phyloP scores from a whole-genome alignment of 2,329 filamentous ascomycete genomes.

The Botrytis fabae region DNA sequence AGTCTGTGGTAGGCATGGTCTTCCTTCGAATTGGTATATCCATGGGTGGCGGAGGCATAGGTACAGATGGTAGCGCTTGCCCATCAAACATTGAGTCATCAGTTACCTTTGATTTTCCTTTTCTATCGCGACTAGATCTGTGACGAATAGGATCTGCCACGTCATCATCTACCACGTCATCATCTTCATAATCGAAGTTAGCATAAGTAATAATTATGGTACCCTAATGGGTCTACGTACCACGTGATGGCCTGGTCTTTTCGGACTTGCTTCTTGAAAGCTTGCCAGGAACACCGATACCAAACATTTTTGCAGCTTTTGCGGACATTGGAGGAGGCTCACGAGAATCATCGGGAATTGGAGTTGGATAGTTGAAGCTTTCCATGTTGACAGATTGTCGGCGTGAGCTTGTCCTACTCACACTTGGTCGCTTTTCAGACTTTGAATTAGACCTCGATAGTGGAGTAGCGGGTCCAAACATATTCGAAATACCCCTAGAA shows the following conservation, averaged over 20 bases:
- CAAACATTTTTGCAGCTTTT: conserved; percentile 81
- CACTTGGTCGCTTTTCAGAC: conserved; percentile 61
- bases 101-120: conserved; percentile 47
- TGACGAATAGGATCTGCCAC: conserved; percentile 48
- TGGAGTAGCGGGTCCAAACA: conserved; percentile 68
- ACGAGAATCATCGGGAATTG: conserved; percentile 65
- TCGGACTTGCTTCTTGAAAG: conserved; percentile 50
- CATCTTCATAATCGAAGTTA: conserved; percentile 45
- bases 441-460: conserved; percentile 69
- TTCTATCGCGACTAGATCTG: conserved; percentile 48
- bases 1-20: conserved; percentile 32
- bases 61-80: conserved; percentile 36
- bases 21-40: conserved; percentile 36
- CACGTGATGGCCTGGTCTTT: conserved; percentile 49
- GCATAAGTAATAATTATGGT: conserved; percentile 19
- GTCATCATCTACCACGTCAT: conserved; percentile 55
- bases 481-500: conserved; percentile 55
- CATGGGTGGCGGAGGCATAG: conserved; percentile 38
- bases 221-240: conserved; percentile 34
- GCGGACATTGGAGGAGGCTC: conserved; percentile 58
- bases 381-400: conserved; percentile 68
- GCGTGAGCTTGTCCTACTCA: conserved; percentile 59
- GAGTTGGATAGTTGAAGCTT: conserved; percentile 62
- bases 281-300: conserved; percentile 48
- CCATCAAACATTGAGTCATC: conserved; percentile 31